Evolutionary conservation across 2,329 filamentous ascomycete species (phyloP).

Genomic region (Cryphonectria parasitica): DNA sequence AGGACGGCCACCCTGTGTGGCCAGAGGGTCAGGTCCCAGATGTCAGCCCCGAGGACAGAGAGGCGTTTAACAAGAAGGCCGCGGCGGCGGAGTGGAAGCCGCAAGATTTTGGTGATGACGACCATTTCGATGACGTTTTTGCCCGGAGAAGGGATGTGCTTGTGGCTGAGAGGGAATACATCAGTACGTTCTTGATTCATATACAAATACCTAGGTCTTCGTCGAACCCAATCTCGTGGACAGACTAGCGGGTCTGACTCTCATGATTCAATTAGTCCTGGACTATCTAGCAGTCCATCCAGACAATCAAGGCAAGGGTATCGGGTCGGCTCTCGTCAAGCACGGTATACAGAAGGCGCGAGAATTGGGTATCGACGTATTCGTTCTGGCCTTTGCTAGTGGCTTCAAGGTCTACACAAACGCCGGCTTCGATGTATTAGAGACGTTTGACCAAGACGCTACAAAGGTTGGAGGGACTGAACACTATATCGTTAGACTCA

Average conservation of each 20-base stretch:
- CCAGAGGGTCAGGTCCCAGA: conserved; percentile 30
- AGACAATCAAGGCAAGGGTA: conserved; percentile 31
- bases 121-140: conserved; percentile 26
- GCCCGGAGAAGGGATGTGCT: conserved; percentile 24
- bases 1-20: conserved; percentile 24
- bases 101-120: conserved; percentile 14
- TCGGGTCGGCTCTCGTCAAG: conserved; percentile 32
- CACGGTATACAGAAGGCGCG: conserved; percentile 33
- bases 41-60: conserved; percentile 28
- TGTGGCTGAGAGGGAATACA: conserved; percentile 26
- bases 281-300: conserved; percentile 36
- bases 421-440: conserved; percentile 32
- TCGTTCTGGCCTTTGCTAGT: conserved; percentile 32
- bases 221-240: too few relatives aligned
- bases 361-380: conserved; percentile 33
- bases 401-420: conserved; percentile 32
- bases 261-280: conserved; percentile 31
- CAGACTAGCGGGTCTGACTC: not conserved
- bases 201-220: not conserved
- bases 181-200: conserved; percentile 16
- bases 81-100: conserved; percentile 28
- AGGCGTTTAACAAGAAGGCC: conserved; percentile 23
- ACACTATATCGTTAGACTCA: conserved; percentile 31
- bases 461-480: conserved; percentile 32
- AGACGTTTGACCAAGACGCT: conserved; percentile 33